Percentiles rank a stretch among this genome's conserved stretches.
These are phyloP conservation scores for Ogataea siamensis DNA, from an alignment of 805 yeast species.

Conservation along the genomic window DNA sequence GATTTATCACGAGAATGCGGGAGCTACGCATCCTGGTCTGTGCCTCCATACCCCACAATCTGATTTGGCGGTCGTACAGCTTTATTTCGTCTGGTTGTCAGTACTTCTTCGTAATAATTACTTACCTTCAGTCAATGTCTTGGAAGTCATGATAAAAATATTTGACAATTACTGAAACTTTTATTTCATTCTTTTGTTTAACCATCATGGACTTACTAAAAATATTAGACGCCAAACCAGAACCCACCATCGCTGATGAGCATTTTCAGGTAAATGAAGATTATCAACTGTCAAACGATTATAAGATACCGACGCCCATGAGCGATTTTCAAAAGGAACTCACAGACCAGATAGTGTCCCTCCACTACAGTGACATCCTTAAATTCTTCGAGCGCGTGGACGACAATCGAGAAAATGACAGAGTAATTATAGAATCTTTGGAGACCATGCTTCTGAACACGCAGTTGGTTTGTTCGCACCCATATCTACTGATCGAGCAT, in stretches of 20 bases:
- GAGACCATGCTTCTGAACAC: constrained; percentile 73
- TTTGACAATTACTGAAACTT: constrained; percentile 1
- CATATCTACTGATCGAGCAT: constrained; percentile 79
- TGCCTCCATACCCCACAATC: constrained; percentile 95
- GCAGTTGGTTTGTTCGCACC: constrained; percentile 82
- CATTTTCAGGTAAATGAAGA: constrained; percentile 36
- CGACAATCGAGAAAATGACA: constrained; percentile 41
- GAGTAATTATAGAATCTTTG: constrained; percentile 70
- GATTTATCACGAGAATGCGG: constrained; percentile 62
- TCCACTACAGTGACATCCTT: constrained; percentile 87
- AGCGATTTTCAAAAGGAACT: constrained; percentile 83
- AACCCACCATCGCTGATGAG: constrained; percentile 70
- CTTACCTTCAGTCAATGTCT: constrained; percentile 19
- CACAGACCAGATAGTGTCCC: constrained; percentile 86
- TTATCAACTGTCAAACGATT: constrained; percentile 54
- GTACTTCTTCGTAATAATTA: neutral
- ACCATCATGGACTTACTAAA: constrained; percentile 64
- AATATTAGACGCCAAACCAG: constrained; percentile 81
- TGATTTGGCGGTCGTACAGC: constrained; percentile 88
- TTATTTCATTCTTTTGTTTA: neutral
- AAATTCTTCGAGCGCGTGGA: constrained; percentile 72
- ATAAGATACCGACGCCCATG: constrained; percentile 79
- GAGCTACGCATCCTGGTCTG: constrained; percentile 76
- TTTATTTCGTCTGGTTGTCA: constrained; percentile 69
- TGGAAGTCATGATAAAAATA: constrained; percentile 5